Evolutionary conservation across 2,329 filamentous ascomycete species (phyloP).

Genomic region (Metarhizium rileyi): DNA sequence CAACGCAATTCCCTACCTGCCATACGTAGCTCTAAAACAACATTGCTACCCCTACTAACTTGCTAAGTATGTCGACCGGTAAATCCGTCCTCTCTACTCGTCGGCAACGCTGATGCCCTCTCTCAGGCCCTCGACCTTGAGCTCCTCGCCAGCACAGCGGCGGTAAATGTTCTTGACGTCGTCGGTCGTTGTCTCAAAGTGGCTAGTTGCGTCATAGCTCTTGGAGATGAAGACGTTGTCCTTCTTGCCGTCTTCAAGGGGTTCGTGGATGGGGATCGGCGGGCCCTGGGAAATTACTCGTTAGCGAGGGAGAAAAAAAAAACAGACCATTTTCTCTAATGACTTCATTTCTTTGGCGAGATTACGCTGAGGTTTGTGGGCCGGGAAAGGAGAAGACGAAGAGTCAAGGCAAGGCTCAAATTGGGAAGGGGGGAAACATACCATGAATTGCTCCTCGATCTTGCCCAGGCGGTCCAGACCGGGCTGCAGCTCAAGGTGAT

Average conservation of each 20-base stretch:
- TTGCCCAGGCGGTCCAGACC: constrained; percentile 85
- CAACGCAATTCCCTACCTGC: background rate
- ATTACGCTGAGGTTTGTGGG: background rate
- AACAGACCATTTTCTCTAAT: background rate
- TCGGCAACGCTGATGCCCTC: constrained; percentile 68
- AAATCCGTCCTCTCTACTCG: constrained; percentile 34
- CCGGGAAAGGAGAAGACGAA: background rate
- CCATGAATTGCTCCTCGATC: constrained; percentile 97
- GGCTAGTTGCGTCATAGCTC: constrained; percentile 95
- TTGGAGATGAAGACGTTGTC: constrained; percentile 97
- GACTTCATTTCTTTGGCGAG: background rate
- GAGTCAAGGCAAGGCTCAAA: background rate
- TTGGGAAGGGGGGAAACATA: constrained; percentile 21
- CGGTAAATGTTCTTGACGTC: constrained; percentile 92
- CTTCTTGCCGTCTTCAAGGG: constrained; percentile 66
- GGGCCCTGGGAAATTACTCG: constrained; percentile 41
- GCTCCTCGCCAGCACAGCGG: constrained; percentile 71
- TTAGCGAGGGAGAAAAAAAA: background rate
- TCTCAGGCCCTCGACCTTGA: constrained; percentile 79
- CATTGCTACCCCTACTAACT: background rate
- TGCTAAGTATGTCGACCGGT: background rate
- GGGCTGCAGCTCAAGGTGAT: constrained; percentile 88
- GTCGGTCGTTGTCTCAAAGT: constrained; percentile 88
- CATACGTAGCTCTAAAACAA: background rate
- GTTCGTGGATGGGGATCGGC: constrained; percentile 90